Conservation (phyloP, 352 stramenopile genomes). For the Bremia lactucae region DNA sequence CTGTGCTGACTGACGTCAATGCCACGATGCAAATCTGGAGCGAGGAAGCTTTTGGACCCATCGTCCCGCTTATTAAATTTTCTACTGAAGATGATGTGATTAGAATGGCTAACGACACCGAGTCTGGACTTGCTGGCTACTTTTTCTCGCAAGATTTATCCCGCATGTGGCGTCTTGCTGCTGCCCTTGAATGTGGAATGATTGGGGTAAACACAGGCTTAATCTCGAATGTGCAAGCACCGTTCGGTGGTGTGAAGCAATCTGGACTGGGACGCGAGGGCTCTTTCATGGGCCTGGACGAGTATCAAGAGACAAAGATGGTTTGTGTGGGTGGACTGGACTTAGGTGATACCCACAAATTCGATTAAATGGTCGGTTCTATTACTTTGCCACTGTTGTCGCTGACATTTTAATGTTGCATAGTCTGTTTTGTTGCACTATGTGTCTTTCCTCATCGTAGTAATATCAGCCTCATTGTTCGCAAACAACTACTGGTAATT, state of each 20-base stretch:
- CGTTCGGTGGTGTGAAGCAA: conserved; percentile 86
- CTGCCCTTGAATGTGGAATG: conserved; percentile 88
- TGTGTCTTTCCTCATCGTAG: too few relatives aligned
- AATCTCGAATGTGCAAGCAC: conserved; percentile 81
- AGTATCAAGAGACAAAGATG: conserved; percentile 98
- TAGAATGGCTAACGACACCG: conserved; percentile 87
- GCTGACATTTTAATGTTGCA: neutral
- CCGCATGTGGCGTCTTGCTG: conserved; percentile 82
- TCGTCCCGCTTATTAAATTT: conserved; percentile 91
- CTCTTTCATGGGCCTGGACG: conserved; percentile 80
- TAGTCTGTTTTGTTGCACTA: too few relatives aligned
- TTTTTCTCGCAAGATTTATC: conserved; percentile 89
- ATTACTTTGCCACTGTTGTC: neutral
- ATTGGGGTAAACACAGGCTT: conserved; percentile 90
- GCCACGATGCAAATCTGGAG: conserved; percentile 82
- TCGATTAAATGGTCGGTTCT: too few relatives aligned
- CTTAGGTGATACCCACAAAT: too few relatives aligned
- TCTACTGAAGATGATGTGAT: conserved; percentile 92
- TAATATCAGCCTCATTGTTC: too few relatives aligned
- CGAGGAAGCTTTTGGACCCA: conserved; percentile 95
- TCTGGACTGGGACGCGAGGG: conserved; percentile 86
- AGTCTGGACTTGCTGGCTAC: conserved; percentile 89
- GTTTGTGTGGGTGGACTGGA: conserved; percentile 74
- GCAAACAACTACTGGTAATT: too few relatives aligned
- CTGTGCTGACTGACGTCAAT: conserved; percentile 83